Evolutionary conservation across 2,329 filamentous ascomycete genomes (phyloP).

Genomic region (Ilyonectria mors-panacis): DNA sequence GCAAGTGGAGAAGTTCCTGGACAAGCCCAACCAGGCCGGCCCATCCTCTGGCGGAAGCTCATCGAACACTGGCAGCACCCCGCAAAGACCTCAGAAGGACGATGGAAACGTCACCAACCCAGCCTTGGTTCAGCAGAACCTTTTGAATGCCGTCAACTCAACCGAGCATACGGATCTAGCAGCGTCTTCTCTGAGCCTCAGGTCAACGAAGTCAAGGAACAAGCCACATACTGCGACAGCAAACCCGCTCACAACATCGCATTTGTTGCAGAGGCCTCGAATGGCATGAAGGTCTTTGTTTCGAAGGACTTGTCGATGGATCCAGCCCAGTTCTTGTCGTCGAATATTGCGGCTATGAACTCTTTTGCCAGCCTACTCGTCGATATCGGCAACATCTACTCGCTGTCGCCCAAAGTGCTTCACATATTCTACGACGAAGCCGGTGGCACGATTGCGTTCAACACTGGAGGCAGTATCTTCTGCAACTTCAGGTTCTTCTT

Average conservation of each 20-base stretch:
- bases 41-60: constrained; percentile 35
- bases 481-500: constrained; percentile 93
- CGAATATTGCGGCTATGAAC: constrained; percentile 75
- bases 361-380: constrained; percentile 78
- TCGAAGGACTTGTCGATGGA: constrained; percentile 67
- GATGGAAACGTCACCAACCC: constrained; percentile 72
- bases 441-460: constrained; percentile 93
- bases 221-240: constrained; percentile 88
- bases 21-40: constrained; percentile 46
- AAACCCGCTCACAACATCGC: constrained; percentile 80
- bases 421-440: constrained; percentile 90
- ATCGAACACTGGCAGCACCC: constrained; percentile 29
- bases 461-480: constrained; percentile 88
- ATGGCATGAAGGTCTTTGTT: constrained; percentile 82
- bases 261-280: constrained; percentile 78
- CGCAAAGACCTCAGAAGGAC: constrained; percentile 51
- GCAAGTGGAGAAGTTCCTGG: constrained; percentile 61
- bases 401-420: constrained; percentile 76
- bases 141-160: constrained; percentile 83
- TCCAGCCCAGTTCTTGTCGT: constrained; percentile 68
- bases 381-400: constrained; percentile 81
- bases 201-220: constrained; percentile 83
- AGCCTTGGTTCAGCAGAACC: constrained; percentile 75
- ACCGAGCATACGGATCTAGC: constrained; percentile 83
- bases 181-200: constrained; percentile 80